A percentile compares a stretch with the other conserved stretches of the same genome.
These are phyloP conservation scores for Phytopythium sindhum DNA, from an alignment of 352 stramenopile species.

Conservation along the genomic window DNA sequence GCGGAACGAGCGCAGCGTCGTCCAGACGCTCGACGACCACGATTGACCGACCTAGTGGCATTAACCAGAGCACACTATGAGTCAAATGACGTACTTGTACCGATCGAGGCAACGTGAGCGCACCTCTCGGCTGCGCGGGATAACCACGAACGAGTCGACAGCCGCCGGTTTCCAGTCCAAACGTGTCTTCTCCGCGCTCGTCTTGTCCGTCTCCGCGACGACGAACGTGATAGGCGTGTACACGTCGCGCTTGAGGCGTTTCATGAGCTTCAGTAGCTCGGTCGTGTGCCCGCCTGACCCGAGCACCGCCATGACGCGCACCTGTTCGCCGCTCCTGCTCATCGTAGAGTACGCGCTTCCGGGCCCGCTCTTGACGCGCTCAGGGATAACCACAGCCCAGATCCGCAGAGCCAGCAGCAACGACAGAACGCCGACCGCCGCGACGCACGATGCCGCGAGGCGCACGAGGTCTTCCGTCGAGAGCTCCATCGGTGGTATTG, in stretches of 20 bases:
- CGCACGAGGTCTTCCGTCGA: neutral
- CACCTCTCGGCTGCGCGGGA: constrained; percentile 91
- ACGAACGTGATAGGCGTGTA: constrained; percentile 90
- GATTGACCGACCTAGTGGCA: constrained; percentile 86
- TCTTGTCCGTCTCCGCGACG: constrained; percentile 90
- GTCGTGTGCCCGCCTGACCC: constrained; percentile 92
- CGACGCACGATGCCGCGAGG: constrained; percentile 12
- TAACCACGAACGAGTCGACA: constrained; percentile 61
- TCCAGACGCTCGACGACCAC: constrained; percentile 87
- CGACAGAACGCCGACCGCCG: constrained; percentile 12
- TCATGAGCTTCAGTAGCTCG: constrained; percentile 94
- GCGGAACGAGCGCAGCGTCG: constrained; percentile 78
- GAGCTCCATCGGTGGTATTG: constrained; percentile 27
- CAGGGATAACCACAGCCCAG: constrained; percentile 28
- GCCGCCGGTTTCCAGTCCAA: constrained; percentile 55
- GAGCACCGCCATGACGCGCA: constrained; percentile 79
- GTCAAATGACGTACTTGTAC: neutral
- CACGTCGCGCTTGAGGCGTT: constrained; percentile 61
- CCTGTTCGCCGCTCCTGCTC: constrained; percentile 1
- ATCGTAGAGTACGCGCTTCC: constrained; percentile 8
- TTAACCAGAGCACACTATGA: neutral
- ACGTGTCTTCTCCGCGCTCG: constrained; percentile 72
- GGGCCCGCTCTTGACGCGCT: constrained; percentile 16
- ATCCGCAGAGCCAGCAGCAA: constrained; percentile 22
- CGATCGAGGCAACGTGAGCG: neutral